Base-by-base conservation (phyloP, 331 rosid species). In the Malus hybrid region DNA sequence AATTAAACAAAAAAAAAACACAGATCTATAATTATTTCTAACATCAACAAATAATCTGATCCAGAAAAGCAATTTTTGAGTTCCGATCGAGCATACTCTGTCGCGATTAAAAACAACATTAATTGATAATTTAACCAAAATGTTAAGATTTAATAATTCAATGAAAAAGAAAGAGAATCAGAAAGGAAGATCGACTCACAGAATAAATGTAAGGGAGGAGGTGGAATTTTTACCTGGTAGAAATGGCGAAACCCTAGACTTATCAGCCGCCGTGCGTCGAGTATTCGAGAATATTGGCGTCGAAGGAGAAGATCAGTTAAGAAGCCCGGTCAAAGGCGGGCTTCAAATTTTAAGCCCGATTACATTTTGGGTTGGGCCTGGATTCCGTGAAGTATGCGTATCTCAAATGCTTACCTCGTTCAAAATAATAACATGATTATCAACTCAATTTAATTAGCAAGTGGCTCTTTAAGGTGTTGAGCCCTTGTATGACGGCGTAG, bases 201-300 rank as follows among this genome's bases (percentile, higher is more conserved):
- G 48, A 73, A 62, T 31, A 28, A 73, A 39, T 18, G 59, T 16
- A 14, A 67, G 61, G 46, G 10, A 66, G 13, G 22, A 63, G 77
- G 44, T 27, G 76, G 62, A 61, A 42, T 29, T 59, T 61, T 60
- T 60, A 62, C 50, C 50, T 74, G 31, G 48, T 16, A 19, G 77
- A 74, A 63, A 63, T 46, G 77, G 34, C 13, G 70, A 39, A 46
- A 29, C 33, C 77, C 77, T 74, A 46, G 7, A 31, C 20, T 55
- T 46, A 5, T 2, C 54, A 66, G 70, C 44, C 5, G 67, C 67
- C 29, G 32, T 28, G 70, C 33, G 48, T 19, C 62, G 10, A 44
- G 61, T 54, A 28, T 6, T 19, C 62, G 22, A 19, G 69, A 46
- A 10, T 55, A 18, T 0, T 29, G 62, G 36, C 24, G 61, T 10